Conservation (phyloP, 495 filamentous ascomycete species). For the Hypoxylon lienhwacheense region DNA sequence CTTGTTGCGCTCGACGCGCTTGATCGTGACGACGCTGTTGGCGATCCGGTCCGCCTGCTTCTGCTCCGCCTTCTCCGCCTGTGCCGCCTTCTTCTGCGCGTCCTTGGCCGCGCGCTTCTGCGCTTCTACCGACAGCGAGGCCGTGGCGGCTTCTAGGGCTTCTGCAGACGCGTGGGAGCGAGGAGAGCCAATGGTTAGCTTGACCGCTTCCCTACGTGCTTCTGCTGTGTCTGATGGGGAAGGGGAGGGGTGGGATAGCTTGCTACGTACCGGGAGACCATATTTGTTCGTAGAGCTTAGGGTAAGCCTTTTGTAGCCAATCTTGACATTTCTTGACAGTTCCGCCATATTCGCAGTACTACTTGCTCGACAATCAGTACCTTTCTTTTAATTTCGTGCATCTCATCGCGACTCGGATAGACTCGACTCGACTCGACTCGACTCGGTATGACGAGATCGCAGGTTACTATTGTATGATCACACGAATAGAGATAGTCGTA, state of each 20-base stretch:
- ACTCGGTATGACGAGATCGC: not conserved
- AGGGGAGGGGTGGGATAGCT: not conserved
- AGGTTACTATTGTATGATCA: not conserved
- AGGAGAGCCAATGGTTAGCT: constrained; percentile 17
- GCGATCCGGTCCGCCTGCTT: constrained; percentile 77
- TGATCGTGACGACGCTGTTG: constrained; percentile 81
- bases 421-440: too few relatives aligned
- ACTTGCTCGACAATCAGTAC: constrained; percentile 35
- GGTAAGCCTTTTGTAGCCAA: constrained; percentile 80
- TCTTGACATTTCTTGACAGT: constrained; percentile 98
- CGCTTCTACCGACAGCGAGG: constrained; percentile 81
- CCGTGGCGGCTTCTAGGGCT: constrained; percentile 77
- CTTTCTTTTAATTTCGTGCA: too few relatives aligned
- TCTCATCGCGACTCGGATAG: too few relatives aligned
- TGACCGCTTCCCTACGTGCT: not conserved
- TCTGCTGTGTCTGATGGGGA: too few relatives aligned
- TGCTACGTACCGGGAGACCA: constrained; percentile 75
- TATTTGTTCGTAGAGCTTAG: constrained; percentile 70
- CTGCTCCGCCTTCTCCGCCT: constrained; percentile 79
- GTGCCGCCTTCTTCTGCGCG: constrained; percentile 90
- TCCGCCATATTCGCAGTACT: constrained; percentile 99
- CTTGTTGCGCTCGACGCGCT: constrained; percentile 97
- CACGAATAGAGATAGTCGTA: constrained; percentile 49
- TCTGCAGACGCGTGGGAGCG: constrained; percentile 53
- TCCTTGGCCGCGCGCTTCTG: constrained; percentile 93